These are phyloP conservation scores for Phytomonas sp. DNA, from an alignment of 208 protist genomes.

Conservation along the genomic window DNA sequence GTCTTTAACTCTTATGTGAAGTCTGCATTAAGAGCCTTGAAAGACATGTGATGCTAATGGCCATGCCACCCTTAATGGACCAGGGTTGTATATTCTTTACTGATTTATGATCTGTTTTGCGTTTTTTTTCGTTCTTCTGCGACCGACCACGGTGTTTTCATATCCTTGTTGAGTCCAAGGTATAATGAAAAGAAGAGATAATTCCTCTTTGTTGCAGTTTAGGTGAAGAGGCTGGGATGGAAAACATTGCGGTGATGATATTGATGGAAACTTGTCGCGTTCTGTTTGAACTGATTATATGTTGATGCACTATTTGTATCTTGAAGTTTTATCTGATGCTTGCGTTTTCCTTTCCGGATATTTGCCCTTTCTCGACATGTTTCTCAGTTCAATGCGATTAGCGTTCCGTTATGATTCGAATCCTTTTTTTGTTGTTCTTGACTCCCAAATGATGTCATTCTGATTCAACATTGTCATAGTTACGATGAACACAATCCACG, in stretches of 20 bases:
- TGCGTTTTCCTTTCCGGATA: neutral
- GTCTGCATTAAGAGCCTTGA: neutral
- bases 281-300: conserved; percentile 45
- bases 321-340: conserved; percentile 10
- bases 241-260: neutral
- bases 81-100: neutral
- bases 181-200: no score
- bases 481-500: conserved; percentile 20
- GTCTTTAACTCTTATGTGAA: neutral
- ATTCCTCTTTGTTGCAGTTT: neutral
- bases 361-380: neutral
- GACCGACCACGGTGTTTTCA: neutral
- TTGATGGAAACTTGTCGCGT: conserved; percentile 24
- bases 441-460: conserved; percentile 11
- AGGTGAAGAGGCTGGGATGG: neutral
- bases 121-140: neutral
- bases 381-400: neutral
- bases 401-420: conserved; percentile 17
- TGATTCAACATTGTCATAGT: conserved; percentile 31
- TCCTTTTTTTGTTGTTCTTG: conserved; percentile 2
- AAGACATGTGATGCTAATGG: neutral
- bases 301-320: conserved; percentile 7
- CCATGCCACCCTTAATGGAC: neutral
- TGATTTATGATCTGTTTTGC: neutral
- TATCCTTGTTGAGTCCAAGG: neutral